Evolutionary conservation across 192 early-diverging fungal species (phyloP), one percentile per base, ranked within the genome.

Genomic region (Oehlia diaphana): DNA sequence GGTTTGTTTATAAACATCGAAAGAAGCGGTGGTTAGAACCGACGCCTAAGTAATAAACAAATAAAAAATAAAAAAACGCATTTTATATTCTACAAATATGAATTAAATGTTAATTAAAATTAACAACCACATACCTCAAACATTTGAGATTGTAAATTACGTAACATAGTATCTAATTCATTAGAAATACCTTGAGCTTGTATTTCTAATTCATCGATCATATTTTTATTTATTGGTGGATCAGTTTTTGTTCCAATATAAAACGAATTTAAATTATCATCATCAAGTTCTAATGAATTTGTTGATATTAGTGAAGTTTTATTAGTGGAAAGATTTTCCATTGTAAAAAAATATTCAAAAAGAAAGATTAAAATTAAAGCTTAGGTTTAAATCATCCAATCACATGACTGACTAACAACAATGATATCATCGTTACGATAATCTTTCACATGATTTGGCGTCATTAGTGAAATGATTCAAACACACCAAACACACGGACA

Each of bases 161-260:
- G 58, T 37, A 76, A 26, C 74, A 76, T 76, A 12, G 74, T 63
- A 42, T 76, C 74, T 37, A 76, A 19, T 37, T 76, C 42, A 28
- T 76, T 42, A 44, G 62, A 33, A 26, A 76, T 64, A 16, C 58
- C 63, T 35, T 23, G n/a, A 26, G 74, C 74, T 23, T 76, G 74
- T 64, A n/a, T 23, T 76, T 76, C 74, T 64, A 76, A 64, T 63
- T 76, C 61, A 47, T 64, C 33, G 26, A 76, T 16, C 62, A 76
- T n/a, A 42, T 76, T 39, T 39, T 21, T 14, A n/a, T 76, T 35
- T 23, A 76, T 64, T 12, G 74, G 74, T 14, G 26, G 19, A 58
- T 58, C 19, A 21, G 53, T 6, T 21, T 58, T 58, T 19, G 19
- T 58, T 58, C 53, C 53, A 19, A 58, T 58, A 21, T 58, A 58